Evolutionary conservation across 2,329 filamentous ascomycete genomes (phyloP).

Genomic region (Penicillium sp.): DNA sequence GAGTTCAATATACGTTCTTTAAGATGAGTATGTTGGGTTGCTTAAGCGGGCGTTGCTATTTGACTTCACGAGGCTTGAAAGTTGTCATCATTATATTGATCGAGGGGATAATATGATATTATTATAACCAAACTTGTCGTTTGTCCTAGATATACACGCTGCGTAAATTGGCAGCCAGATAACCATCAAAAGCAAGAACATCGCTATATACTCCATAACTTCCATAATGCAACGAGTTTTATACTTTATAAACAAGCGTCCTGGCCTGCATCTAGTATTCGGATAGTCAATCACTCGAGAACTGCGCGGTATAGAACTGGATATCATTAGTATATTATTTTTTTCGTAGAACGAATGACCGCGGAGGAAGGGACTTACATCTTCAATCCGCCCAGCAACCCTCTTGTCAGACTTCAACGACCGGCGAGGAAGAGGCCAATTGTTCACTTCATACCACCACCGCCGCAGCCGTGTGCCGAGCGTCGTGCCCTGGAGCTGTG

Average conservation of each 20-base stretch:
- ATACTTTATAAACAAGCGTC: background rate
- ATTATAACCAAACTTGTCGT: background rate
- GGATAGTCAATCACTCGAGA: constrained; percentile 14
- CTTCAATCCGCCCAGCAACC: constrained; percentile 18
- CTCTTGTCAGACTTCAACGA: constrained; percentile 4
- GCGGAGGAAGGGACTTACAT: constrained; percentile 30
- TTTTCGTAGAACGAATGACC: too few relatives aligned
- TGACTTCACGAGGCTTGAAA: background rate
- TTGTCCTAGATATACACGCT: constrained; percentile 4
- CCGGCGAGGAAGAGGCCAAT: constrained; percentile 67
- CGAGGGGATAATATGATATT: background rate
- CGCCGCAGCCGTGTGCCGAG: constrained; percentile 72
- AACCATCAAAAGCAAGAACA: background rate
- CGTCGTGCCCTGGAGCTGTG: constrained; percentile 70
- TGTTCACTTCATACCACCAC: constrained; percentile 96
- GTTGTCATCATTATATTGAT: background rate
- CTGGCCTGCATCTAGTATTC: background rate
- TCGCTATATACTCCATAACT: background rate
- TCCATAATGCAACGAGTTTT: background rate
- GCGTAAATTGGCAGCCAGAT: background rate
- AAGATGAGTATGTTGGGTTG: background rate
- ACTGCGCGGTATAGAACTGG: constrained; percentile 13
- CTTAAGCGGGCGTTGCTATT: background rate
- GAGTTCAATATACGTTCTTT: too few relatives aligned
- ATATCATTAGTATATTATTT: too few relatives aligned